Evolutionary conservation across 2,329 filamentous ascomycete genomes (phyloP).

Genomic region (Alternaria brassicicola): DNA sequence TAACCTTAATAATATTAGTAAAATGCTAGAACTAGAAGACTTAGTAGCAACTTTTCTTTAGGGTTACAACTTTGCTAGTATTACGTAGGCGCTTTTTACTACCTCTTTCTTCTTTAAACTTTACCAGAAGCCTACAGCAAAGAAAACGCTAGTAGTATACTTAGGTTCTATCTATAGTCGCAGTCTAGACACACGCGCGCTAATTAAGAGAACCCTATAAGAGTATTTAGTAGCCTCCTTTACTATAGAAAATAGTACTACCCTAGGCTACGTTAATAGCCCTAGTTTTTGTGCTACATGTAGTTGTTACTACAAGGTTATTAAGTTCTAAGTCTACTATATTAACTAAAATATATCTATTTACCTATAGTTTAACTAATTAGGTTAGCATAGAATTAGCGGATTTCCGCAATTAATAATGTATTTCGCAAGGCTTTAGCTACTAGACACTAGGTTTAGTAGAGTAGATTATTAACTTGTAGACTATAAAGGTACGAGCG

Average conservation of each 20-base stretch:
- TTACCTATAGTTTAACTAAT: conserved; percentile 11
- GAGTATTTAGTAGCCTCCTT: conserved; percentile 16
- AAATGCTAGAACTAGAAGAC: conserved; percentile 16
- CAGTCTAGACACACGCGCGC: conserved; percentile 9
- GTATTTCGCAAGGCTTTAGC: conserved; percentile 11
- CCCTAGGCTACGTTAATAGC: background rate
- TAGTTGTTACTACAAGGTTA: conserved; percentile 11
- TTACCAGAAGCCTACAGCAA: background rate
- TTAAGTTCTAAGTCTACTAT: conserved; percentile 10
- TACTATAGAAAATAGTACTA: conserved; percentile 10
- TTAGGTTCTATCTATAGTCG: conserved; percentile 14
- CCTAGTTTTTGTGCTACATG: conserved; percentile 9
- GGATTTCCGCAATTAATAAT: conserved; percentile 17
- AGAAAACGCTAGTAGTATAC: background rate
- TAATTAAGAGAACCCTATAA: conserved; percentile 17
- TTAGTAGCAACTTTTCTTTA: conserved; percentile 10
- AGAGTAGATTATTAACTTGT: conserved; percentile 12
- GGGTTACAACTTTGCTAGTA: conserved; percentile 13
- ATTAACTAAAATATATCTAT: conserved; percentile 11
- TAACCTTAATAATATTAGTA: conserved; percentile 11
- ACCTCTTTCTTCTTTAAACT: conserved; percentile 22
- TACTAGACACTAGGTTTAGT: conserved; percentile 17
- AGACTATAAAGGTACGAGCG: background rate
- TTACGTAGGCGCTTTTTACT: conserved; percentile 13
- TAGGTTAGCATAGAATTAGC: conserved; percentile 15